Evolutionary conservation across 2,329 filamentous ascomycete genomes (phyloP).

Genomic region (Exophiala sideris): DNA sequence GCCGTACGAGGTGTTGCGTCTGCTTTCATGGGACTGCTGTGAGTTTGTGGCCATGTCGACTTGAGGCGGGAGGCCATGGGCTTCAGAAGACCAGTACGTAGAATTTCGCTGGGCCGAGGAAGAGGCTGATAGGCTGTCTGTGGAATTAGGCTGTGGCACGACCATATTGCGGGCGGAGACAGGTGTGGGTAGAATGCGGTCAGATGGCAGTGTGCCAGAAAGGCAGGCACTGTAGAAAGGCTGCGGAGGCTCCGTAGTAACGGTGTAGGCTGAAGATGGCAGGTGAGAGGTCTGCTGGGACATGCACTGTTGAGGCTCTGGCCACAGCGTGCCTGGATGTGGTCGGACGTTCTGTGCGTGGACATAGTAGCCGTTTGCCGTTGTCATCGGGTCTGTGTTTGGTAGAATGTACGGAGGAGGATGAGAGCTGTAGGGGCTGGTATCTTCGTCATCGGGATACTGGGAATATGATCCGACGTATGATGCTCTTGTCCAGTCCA

Average conservation of each 20-base stretch:
- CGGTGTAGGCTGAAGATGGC: slow-evolving; percentile 4
- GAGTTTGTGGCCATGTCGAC: slow-evolving; percentile 10
- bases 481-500: slow-evolving; percentile 20
- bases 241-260: slow-evolving; percentile 9
- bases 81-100: slow-evolving; percentile 9
- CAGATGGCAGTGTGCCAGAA: slow-evolving; percentile 9
- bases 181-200: slow-evolving; percentile 19
- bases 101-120: slow-evolving; percentile 3
- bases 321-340: slow-evolving; percentile 16
- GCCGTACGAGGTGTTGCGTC: slow-evolving; percentile 20
- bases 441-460: slow-evolving; percentile 36
- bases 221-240: slow-evolving; percentile 9
- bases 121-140: slow-evolving; percentile 9
- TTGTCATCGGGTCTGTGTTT: slow-evolving; percentile 31
- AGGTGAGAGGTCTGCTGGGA: slow-evolving; percentile 12
- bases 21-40: slow-evolving; percentile 26
- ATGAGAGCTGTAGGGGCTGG: slow-evolving; percentile 33
- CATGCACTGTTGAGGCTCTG: slow-evolving; percentile 16
- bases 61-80: slow-evolving; percentile 2
- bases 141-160: slow-evolving; percentile 1
- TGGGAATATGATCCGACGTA: slow-evolving; percentile 23
- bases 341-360: slow-evolving; percentile 15
- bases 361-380: slow-evolving; percentile 17
- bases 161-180: slow-evolving; percentile 10
- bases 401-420: slow-evolving; percentile 37